These are phyloP conservation scores for Stropharia rugosoannulata DNA, from an alignment of 768 basidiomycete species.

Conservation along the genomic window DNA sequence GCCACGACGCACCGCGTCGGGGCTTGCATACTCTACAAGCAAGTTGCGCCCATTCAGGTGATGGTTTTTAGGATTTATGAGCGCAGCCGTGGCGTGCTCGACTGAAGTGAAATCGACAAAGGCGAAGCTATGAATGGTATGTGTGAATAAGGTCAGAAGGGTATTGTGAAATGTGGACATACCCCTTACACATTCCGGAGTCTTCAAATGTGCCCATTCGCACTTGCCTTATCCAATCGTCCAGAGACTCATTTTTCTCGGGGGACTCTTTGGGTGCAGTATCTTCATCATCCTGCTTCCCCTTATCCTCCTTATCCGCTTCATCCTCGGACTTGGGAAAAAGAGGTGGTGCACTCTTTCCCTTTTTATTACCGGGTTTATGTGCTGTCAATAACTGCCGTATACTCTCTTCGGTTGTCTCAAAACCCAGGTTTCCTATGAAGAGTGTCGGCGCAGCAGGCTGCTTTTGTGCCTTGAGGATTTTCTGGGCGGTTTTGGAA, in stretches of 20 bases:
- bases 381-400: constrained; percentile 74
- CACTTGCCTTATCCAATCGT: constrained; percentile 73
- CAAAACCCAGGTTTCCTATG: constrained; percentile 91
- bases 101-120: constrained; percentile 88
- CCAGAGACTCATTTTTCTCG: constrained; percentile 24
- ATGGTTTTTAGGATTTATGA: constrained; percentile 85
- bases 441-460: constrained; percentile 85
- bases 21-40: constrained; percentile 85
- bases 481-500: constrained; percentile 76
- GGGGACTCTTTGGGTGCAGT: not conserved
- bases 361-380: constrained; percentile 34
- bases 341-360: constrained; percentile 19
- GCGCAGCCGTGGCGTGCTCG: constrained; percentile 77
- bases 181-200: constrained; percentile 96
- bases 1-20: constrained; percentile 87
- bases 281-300: constrained; percentile 22
- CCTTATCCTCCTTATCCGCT: constrained; percentile 17
- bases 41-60: constrained; percentile 81
- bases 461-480: constrained; percentile 77
- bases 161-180: constrained; percentile 19
- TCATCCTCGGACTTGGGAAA: not conserved
- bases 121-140: constrained; percentile 63
- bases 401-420: constrained; percentile 79
- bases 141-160: not conserved
- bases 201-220: constrained; percentile 97